phyloP scores from a whole-genome alignment of 1,284 basidiomycete species.

The Irpex sp. region DNA sequence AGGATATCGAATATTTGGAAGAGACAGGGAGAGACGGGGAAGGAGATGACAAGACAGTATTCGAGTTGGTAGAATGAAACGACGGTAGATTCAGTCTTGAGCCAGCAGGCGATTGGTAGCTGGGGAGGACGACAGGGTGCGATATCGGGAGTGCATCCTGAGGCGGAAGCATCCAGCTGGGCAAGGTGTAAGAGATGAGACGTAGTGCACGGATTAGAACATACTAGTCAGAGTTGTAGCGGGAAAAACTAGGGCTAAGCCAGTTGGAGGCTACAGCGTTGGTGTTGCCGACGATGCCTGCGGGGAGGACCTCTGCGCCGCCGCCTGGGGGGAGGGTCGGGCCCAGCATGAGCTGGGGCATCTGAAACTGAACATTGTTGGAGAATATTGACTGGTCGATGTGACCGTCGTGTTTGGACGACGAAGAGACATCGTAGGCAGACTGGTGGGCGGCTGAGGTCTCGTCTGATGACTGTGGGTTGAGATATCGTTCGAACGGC shows the following conservation, averaged over 20 bases:
- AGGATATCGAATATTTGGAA: not conserved
- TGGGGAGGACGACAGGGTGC: not conserved
- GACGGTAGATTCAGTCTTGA: not conserved
- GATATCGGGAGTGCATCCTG: not conserved
- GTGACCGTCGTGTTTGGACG: constrained; percentile 12
- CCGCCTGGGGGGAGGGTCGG: constrained; percentile 65
- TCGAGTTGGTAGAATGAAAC: not conserved
- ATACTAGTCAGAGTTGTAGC: constrained; percentile 19
- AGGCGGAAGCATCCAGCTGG: constrained; percentile 8
- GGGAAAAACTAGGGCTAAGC: constrained; percentile 46
- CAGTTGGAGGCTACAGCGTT: constrained; percentile 38
- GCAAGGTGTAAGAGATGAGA: not conserved
- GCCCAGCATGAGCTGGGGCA: constrained; percentile 61
- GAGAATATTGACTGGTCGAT: constrained; percentile 23
- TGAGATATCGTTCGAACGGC: constrained; percentile 38
- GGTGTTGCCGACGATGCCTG: constrained; percentile 36
- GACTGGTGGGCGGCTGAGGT: constrained; percentile 2
- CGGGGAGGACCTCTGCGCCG: constrained; percentile 63
- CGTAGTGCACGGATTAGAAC: constrained; percentile 10
- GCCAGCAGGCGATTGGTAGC: not conserved
- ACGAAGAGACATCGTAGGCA: constrained; percentile 6
- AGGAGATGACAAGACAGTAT: not conserved
- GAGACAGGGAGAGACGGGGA: not conserved
- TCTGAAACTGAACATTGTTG: constrained; percentile 49
- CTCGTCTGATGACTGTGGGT: constrained; percentile 15